phyloP scores from a whole-genome alignment of 1,139 yeast species.

The Protomyces pachydermus region DNA sequence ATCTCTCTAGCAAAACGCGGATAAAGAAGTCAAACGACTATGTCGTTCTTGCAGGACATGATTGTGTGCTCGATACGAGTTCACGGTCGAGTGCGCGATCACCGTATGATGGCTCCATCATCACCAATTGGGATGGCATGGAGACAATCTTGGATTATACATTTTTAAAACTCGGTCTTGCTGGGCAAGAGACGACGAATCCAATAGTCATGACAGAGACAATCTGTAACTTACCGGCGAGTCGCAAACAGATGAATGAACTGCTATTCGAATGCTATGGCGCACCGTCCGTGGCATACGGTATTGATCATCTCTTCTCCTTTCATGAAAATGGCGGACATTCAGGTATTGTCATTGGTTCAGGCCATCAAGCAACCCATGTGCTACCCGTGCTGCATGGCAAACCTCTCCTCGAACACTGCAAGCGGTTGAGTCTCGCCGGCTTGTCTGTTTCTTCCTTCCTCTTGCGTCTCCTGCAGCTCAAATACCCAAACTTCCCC shows the following conservation, averaged over 20 bases:
- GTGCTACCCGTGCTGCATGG: constrained; percentile 67
- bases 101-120: constrained; percentile 80
- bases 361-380: constrained; percentile 79
- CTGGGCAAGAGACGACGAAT: constrained; percentile 58
- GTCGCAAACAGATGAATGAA: constrained; percentile 69
- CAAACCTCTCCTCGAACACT: constrained; percentile 57
- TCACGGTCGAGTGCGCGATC: constrained; percentile 64
- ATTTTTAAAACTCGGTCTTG: constrained; percentile 70
- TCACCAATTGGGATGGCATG: constrained; percentile 83
- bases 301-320: constrained; percentile 76
- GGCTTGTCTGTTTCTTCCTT: constrained; percentile 69
- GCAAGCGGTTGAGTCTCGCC: constrained; percentile 89
- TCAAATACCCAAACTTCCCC: constrained; percentile 93
- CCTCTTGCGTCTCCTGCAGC: constrained; percentile 56
- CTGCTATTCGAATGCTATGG: constrained; percentile 73
- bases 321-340: constrained; percentile 49
- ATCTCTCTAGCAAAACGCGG: constrained; percentile 65
- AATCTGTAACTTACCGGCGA: constrained; percentile 63
- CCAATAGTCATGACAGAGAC: constrained; percentile 82
- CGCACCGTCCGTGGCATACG: constrained; percentile 69
- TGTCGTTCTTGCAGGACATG: constrained; percentile 76
- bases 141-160: constrained; percentile 81
- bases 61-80: constrained; percentile 64
- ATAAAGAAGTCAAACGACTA: constrained; percentile 66
- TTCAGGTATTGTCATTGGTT: constrained; percentile 68